phyloP scores from a whole-genome alignment of 495 filamentous ascomycete genomes.

The Penicillium coprophilum region DNA sequence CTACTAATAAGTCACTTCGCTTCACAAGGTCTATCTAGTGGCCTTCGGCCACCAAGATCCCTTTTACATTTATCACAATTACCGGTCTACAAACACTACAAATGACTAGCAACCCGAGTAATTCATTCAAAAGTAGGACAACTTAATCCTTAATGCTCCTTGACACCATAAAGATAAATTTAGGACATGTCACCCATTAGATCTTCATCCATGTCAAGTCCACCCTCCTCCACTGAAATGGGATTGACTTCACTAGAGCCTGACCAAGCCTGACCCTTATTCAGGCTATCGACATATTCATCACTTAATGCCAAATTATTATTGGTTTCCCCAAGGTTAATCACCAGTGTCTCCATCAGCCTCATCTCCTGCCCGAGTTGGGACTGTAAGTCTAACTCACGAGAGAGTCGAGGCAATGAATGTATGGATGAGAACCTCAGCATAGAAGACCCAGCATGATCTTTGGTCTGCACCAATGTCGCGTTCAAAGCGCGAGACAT shows the following conservation, averaged over 20 bases:
- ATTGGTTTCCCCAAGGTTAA: constrained; percentile 50
- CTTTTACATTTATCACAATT: too few species aligned
- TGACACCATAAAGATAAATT: neutral
- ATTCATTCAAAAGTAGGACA: neutral
- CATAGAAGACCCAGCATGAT: constrained; percentile 43
- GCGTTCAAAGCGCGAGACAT: constrained; percentile 55
- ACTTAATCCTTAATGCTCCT: neutral
- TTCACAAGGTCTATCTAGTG: too few species aligned
- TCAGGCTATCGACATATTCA: constrained; percentile 49
- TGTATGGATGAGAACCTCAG: constrained; percentile 34
- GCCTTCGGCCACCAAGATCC: too few species aligned
- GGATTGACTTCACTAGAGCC: constrained; percentile 5
- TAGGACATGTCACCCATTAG: constrained; percentile 55
- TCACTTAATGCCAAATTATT: constrained; percentile 56
- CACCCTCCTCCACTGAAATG: constrained; percentile 28
- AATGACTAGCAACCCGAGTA: neutral
- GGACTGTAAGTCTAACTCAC: constrained; percentile 47
- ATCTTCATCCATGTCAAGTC: constrained; percentile 61
- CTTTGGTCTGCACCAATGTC: constrained; percentile 47
- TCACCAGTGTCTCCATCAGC: constrained; percentile 39
- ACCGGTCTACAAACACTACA: neutral
- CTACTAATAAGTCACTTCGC: too few species aligned
- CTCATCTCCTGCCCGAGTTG: constrained; percentile 35
- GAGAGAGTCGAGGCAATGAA: constrained; percentile 21
- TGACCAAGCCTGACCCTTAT: constrained; percentile 29